These are phyloP conservation scores for Dioszegia aurantiaca DNA, from an alignment of 768 basidiomycete species.

Conservation along the genomic window DNA sequence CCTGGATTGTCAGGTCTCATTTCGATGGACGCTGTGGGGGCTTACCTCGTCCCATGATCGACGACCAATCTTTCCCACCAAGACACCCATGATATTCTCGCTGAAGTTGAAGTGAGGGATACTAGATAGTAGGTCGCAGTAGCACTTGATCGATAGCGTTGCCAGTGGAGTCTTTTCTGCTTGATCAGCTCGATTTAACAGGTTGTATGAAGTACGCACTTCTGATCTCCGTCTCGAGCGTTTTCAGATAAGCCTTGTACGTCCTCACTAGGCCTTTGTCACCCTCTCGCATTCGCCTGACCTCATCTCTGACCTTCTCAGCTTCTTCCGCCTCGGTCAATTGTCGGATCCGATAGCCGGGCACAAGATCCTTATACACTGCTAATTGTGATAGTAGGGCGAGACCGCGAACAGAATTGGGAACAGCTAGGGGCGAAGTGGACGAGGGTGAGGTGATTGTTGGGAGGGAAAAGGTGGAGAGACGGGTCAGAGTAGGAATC, in stretches of 20 bases:
- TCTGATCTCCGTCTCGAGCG: conserved; percentile 82
- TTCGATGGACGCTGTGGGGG: conserved; percentile 5
- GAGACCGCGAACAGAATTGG: conserved; percentile 76
- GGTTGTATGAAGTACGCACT: conserved; percentile 55
- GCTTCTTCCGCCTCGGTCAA: conserved; percentile 85
- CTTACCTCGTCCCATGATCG: conserved; percentile 85
- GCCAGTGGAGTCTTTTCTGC: conserved; percentile 53
- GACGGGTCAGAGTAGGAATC: conserved; percentile 81
- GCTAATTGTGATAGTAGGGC: conserved; percentile 86
- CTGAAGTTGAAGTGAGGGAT: conserved; percentile 96
- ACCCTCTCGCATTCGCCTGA: conserved; percentile 83
- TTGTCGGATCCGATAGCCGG: conserved; percentile 86
- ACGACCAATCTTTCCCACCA: conserved; percentile 77
- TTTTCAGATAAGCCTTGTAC: conserved; percentile 84
- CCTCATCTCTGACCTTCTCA: conserved; percentile 92
- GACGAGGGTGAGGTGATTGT: conserved; percentile 60
- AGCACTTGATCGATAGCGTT: conserved; percentile 71
- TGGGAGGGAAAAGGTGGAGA: conserved; percentile 82
- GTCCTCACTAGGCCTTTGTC: conserved; percentile 86
- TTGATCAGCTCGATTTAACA: not conserved
- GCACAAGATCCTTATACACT: conserved; percentile 93
- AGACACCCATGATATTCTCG: conserved; percentile 80
- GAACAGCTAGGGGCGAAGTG: conserved; percentile 61
- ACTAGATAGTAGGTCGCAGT: conserved; percentile 79
- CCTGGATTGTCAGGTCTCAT: conserved; percentile 55